Evolutionary conservation across 768 basidiomycete species (phyloP), one percentile per base, ranked within the genome.

Genomic region (Lactarius psammicola): DNA sequence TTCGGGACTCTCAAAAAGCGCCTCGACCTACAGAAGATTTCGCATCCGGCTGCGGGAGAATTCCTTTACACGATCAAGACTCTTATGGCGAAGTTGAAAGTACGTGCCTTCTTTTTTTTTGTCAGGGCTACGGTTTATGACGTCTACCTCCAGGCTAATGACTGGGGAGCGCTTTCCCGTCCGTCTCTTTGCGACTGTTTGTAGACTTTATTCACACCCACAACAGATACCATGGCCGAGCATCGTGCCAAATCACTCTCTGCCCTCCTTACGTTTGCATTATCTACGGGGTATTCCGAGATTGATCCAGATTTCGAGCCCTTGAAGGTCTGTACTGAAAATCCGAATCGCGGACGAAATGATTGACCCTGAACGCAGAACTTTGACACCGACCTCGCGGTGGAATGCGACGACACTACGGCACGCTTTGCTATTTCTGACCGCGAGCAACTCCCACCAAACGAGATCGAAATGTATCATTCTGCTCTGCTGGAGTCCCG

Each of bases 111-210:
- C 33, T 53, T 38, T 38, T 38, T 15, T 33, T 13, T 17, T 54
- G 15, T 34, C n/a, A 6, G 23, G 3, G 5, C 26, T 23, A 1
- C 40, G 3, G 36, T 44, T 40, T 26, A 54, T 44, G 20, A 42
- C 42, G n/a, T 20, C 33, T 15, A 56, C 10, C 34, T n/a, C 44
- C 62, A 86, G 86, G 80, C 83, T 1, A 86, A 86, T 56, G 87
- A 87, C 65, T 87, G 87, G 86, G 83, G 84, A n/a, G 79, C 86
- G 0, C 75, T 87, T 46, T 86, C 85, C 56, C 84, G 87, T 87
- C 70, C 59, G 85, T 74, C 7, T 3, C 28, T 62, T 65, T 3
- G 26, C n/a, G 4, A 23, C 4, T 44, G 23, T 64, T 38, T 17
- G 5, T 13, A 1, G 7, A 20, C 26, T n/a, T 2, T 44, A 1